Evolutionary conservation across 2,329 filamentous ascomycete genomes (phyloP).

Genomic region (Sporothrix globosa): DNA sequence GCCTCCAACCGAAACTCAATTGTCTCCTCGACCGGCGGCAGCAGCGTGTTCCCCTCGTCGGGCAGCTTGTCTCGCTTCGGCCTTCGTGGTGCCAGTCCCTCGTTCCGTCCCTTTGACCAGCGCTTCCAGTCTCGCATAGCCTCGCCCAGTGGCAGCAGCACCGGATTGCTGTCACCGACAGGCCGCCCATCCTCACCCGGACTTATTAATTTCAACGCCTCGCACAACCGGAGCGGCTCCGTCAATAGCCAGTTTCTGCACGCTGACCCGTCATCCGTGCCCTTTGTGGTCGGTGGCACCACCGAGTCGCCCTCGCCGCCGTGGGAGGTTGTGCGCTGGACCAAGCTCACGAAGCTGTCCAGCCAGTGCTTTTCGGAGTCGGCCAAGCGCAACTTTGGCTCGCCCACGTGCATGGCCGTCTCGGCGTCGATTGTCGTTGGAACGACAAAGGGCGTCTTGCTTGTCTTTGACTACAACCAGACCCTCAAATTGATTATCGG

Average conservation of each 20-base stretch:
- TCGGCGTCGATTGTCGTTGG: slow-evolving; percentile 87
- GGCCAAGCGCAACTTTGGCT: slow-evolving; percentile 88
- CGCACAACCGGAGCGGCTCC: slow-evolving; percentile 80
- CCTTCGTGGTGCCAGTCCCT: slow-evolving; percentile 72
- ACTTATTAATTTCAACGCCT: slow-evolving; percentile 49
- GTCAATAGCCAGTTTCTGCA: slow-evolving; percentile 58
- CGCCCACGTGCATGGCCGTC: slow-evolving; percentile 85
- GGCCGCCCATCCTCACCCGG: slow-evolving; percentile 77
- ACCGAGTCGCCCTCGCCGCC: slow-evolving; percentile 65
- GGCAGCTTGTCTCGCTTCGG: slow-evolving; percentile 53
- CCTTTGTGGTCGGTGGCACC: slow-evolving; percentile 9
- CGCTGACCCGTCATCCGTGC: slow-evolving; percentile 5
- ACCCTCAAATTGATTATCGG: slow-evolving; percentile 93
- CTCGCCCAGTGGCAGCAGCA: slow-evolving; percentile 52
- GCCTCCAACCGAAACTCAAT: slow-evolving; percentile 74
- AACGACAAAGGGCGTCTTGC: slow-evolving; percentile 89
- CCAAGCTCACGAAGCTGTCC: slow-evolving; percentile 85
- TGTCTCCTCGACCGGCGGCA: slow-evolving; percentile 61
- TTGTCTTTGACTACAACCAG: slow-evolving; percentile 98
- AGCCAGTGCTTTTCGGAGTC: slow-evolving; percentile 89
- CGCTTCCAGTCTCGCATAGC: slow-evolving; percentile 87
- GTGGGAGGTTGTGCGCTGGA: slow-evolving; percentile 98
- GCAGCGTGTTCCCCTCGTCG: slow-evolving; percentile 72
- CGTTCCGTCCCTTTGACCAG: slow-evolving; percentile 89
- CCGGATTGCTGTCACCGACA: slow-evolving; percentile 60